Conservation (phyloP, 768 basidiomycete genomes). For the Suillus bovinus region DNA sequence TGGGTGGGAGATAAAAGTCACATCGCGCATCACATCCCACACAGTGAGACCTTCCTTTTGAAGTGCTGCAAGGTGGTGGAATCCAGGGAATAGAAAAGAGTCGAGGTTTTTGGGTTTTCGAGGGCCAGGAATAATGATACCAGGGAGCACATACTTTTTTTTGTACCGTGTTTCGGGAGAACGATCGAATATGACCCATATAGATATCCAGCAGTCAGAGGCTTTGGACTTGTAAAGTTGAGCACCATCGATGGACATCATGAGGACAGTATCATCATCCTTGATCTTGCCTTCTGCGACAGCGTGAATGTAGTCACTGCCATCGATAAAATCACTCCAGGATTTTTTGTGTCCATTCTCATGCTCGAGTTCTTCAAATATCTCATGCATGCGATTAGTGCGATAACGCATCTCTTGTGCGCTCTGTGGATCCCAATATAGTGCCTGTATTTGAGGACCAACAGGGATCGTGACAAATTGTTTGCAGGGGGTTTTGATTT, state of each 20-base stretch:
- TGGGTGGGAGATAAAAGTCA: conserved; percentile 22
- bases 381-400: no score
- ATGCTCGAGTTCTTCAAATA: no score
- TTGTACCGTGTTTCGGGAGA: conserved; percentile 31
- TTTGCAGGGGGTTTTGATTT: no score
- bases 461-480: no score
- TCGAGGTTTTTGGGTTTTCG: conserved; percentile 33
- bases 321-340: no score
- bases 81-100: conserved; percentile 35
- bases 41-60: conserved; percentile 31
- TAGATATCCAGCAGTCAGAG: conserved; percentile 33
- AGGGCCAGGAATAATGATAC: conserved; percentile 33
- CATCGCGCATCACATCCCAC: conserved; percentile 29
- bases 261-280: conserved; percentile 29
- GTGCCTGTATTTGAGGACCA: no score
- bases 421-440: no score
- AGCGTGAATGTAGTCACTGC: no score
- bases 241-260: conserved; percentile 40
- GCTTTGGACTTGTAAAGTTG: conserved; percentile 34
- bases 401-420: no score
- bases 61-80: conserved; percentile 35
- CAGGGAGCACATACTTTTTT: conserved; percentile 9
- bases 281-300: no score
- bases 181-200: conserved; percentile 38
- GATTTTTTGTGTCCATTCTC: no score